Evolutionary conservation across 2,329 filamentous ascomycete genomes (phyloP).

Genomic region (Ampelomyces quisqualis): DNA sequence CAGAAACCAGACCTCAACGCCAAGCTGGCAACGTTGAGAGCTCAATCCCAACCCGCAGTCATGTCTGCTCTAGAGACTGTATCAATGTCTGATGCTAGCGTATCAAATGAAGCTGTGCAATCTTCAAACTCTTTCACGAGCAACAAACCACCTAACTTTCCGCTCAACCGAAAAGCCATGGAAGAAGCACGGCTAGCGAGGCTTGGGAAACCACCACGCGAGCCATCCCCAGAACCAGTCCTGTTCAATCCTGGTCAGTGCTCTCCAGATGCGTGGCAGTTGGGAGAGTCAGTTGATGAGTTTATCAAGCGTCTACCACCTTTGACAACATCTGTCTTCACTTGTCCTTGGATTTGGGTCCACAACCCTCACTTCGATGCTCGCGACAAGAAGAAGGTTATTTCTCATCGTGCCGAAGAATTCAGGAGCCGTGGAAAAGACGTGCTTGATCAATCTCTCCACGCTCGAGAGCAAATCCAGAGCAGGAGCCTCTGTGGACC

Average conservation of each 20-base stretch:
- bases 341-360: conserved; percentile 70
- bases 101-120: conserved; percentile 1
- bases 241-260: conserved; percentile 60
- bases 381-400: conserved; percentile 28
- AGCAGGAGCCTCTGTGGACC: conserved; percentile 54
- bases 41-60: not conserved
- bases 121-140: conserved; percentile 2
- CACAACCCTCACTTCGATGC: conserved; percentile 60
- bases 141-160: conserved; percentile 6
- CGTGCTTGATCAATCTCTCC: conserved; percentile 54
- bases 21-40: conserved; percentile 14
- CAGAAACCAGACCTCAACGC: conserved; percentile 29
- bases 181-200: conserved; percentile 15
- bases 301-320: conserved; percentile 72
- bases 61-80: not conserved
- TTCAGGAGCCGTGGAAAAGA: conserved; percentile 58
- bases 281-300: conserved; percentile 61
- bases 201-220: conserved; percentile 14
- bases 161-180: conserved; percentile 14
- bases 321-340: conserved; percentile 49
- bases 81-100: not conserved
- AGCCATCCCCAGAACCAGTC: conserved; percentile 6
- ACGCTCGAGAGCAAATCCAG: conserved; percentile 52
- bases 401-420: conserved; percentile 46
- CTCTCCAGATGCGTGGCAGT: conserved; percentile 58